These are phyloP conservation scores for Venturia asperata DNA, from an alignment of 2,329 filamentous ascomycete species.

Conservation along the genomic window DNA sequence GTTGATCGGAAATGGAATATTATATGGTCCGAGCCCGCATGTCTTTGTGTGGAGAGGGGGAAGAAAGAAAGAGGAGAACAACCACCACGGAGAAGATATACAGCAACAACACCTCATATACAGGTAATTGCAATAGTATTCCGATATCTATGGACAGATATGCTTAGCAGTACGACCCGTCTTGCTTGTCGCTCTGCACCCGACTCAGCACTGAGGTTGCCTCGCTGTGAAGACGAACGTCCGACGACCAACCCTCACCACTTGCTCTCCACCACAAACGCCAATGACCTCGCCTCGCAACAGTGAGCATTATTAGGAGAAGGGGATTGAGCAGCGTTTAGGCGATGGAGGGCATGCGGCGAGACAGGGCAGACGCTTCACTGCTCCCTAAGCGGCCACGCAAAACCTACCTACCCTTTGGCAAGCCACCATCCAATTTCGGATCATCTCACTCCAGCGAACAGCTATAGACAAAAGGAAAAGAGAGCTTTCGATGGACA, in stretches of 20 bases:
- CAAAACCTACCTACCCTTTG: too few relatives aligned
- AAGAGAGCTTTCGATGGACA: too few relatives aligned
- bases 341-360: too few relatives aligned
- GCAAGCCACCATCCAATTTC: too few relatives aligned
- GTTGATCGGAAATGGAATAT: conserved; percentile 1
- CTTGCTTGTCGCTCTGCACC: background rate
- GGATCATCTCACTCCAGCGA: too few relatives aligned
- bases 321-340: background rate
- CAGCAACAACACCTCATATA: background rate
- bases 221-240: background rate
- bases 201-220: background rate
- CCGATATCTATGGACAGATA: background rate
- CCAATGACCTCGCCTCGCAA: background rate
- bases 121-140: background rate
- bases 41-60: background rate
- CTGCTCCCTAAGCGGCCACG: too few relatives aligned
- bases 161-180: background rate
- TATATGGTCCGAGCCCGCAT: background rate
- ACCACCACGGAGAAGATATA: background rate
- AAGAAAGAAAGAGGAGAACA: background rate
- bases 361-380: too few relatives aligned
- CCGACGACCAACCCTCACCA: background rate
- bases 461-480: too few relatives aligned
- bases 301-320: too few relatives aligned
- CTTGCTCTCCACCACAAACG: background rate